Conservation (phyloP, 805 yeast genomes). For the Ogataea henricii region DNA sequence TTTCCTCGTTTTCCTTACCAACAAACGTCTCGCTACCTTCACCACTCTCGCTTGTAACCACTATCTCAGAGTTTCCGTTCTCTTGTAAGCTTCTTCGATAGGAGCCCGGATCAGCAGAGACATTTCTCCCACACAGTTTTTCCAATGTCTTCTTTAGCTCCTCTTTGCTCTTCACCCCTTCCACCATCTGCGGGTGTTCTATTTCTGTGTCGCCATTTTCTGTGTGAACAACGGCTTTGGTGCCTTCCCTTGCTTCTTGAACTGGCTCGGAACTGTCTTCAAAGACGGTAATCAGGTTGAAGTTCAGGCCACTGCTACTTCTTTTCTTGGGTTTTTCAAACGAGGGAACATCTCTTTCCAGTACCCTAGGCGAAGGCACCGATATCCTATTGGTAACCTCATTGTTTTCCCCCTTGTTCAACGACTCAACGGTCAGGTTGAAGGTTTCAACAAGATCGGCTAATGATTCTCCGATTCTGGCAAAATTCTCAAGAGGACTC, state of each 20-base stretch:
- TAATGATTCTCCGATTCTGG: slow-evolving; percentile 15
- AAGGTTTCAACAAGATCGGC: slow-evolving; percentile 17
- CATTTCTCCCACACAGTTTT: slow-evolving; percentile 17
- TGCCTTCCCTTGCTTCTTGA: neutral
- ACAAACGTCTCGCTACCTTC: neutral
- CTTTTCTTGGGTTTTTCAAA: slow-evolving; percentile 18
- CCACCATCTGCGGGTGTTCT: slow-evolving; percentile 10
- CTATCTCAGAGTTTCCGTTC: neutral
- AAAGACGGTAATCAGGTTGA: slow-evolving; percentile 29
- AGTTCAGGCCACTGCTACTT: slow-evolving; percentile 33
- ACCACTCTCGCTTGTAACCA: neutral
- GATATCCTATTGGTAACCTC: neutral
- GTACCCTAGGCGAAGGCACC: slow-evolving; percentile 10
- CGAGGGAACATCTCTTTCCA: slow-evolving; percentile 11
- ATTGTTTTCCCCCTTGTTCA: slow-evolving; percentile 1
- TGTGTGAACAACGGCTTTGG: slow-evolving; percentile 15
- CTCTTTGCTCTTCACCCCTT: slow-evolving; percentile 18
- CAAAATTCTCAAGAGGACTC: slow-evolving; percentile 17
- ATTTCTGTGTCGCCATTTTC: slow-evolving; percentile 18
- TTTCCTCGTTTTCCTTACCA: slow-evolving; percentile 15
- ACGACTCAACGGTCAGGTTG: slow-evolving; percentile 11
- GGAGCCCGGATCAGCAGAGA: neutral
- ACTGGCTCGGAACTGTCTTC: slow-evolving; percentile 14
- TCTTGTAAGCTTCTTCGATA: neutral
- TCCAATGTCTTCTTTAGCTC: slow-evolving; percentile 23